Evolutionary conservation across 2,329 filamentous ascomycete species (phyloP).

Genomic region (Ascochyta fabae): DNA sequence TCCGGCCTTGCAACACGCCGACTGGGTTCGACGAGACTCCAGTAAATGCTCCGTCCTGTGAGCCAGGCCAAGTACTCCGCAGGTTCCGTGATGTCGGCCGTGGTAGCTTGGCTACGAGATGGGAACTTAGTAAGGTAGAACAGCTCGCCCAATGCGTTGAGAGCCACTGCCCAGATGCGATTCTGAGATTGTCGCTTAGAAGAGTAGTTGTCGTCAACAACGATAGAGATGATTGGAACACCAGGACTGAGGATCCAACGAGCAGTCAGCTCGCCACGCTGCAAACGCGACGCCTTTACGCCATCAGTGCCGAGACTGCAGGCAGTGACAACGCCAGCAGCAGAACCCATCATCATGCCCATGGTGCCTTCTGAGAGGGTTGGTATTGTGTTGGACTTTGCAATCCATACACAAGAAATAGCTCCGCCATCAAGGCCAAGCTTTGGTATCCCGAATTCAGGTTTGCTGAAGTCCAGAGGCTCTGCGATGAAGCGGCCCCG

Average conservation of each 20-base stretch:
- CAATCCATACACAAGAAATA: constrained; percentile 85
- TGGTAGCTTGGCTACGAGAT: constrained; percentile 58
- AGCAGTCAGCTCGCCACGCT: constrained; percentile 78
- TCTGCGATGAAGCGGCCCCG: constrained; percentile 75
- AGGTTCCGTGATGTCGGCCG: constrained; percentile 57
- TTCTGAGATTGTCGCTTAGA: constrained; percentile 70
- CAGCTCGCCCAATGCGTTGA: constrained; percentile 92
- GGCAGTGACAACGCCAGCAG: constrained; percentile 79
- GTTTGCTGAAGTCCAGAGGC: constrained; percentile 66
- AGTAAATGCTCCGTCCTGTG: constrained; percentile 77
- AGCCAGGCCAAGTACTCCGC: constrained; percentile 76
- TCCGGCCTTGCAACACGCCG: constrained; percentile 74
- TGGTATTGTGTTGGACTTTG: constrained; percentile 77
- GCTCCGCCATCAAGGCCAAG: constrained; percentile 73
- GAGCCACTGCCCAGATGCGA: constrained; percentile 86
- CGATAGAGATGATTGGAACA: constrained; percentile 85
- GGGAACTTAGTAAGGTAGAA: constrained; percentile 82
- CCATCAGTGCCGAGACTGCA: constrained; percentile 74
- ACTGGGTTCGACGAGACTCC: constrained; percentile 81
- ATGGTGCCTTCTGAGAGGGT: constrained; percentile 76
- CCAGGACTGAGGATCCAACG: constrained; percentile 92
- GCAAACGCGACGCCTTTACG: constrained; percentile 66
- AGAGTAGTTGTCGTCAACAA: constrained; percentile 83
- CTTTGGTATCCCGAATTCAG: constrained; percentile 76
- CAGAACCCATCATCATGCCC: constrained; percentile 83